Evolutionary conservation across 371 early-diverging fungal genomes (phyloP).

Genomic region (Choanephora cucurbitarum): DNA sequence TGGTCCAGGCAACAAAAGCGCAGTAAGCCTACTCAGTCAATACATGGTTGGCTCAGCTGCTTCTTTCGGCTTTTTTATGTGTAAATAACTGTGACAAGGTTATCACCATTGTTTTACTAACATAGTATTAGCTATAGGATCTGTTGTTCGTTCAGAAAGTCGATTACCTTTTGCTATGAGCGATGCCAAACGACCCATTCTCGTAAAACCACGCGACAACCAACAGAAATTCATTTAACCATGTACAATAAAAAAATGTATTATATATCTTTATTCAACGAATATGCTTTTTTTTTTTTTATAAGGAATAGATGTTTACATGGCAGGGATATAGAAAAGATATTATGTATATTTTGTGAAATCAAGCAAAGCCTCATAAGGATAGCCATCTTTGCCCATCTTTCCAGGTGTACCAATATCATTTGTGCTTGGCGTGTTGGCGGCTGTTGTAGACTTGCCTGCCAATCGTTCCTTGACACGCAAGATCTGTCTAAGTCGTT

Average conservation of each 20-base stretch:
- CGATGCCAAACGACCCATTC: constrained; percentile 18
- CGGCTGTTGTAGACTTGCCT: constrained; percentile 13
- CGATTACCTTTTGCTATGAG: constrained; percentile 9
- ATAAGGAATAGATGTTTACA: not conserved
- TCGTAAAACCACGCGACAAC: constrained; percentile 9
- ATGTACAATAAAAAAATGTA: constrained; percentile 1
- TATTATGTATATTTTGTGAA: constrained; percentile 62
- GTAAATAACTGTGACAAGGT: too few species aligned
- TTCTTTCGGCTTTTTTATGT: constrained; percentile 60
- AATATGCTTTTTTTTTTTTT: not conserved
- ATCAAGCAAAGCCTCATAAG: constrained; percentile 57
- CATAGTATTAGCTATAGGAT: constrained; percentile 70
- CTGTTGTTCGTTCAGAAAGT: constrained; percentile 73
- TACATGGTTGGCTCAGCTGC: constrained; percentile 59
- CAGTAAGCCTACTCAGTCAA: constrained; percentile 47
- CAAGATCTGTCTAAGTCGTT: constrained; percentile 86
- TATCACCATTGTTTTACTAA: constrained; percentile 12
- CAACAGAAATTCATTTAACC: constrained; percentile 1
- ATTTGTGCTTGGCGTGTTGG: constrained; percentile 5
- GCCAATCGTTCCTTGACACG: constrained; percentile 63
- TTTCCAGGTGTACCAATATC: constrained; percentile 5
- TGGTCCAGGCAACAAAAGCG: constrained; percentile 47
- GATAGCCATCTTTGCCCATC: constrained; percentile 26
- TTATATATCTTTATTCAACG: not conserved
- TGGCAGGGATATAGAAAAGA: not conserved